Evolutionary conservation across 1,139 yeast genomes (phyloP), one percentile per base, ranked within the genome.

Genomic region (Diutina ranongensis): DNA sequence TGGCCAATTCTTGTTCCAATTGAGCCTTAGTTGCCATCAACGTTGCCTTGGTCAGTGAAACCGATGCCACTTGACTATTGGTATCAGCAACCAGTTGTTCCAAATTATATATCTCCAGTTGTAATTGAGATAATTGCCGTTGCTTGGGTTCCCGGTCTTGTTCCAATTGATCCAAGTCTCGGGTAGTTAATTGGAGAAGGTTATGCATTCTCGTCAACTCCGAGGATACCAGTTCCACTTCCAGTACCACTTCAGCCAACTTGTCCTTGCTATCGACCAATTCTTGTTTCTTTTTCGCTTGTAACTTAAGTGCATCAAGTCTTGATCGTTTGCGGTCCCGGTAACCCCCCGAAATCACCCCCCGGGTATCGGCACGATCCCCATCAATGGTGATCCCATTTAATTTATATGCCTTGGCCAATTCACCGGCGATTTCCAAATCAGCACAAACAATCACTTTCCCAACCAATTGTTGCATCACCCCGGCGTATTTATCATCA

Each of bases 381-480:
- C 98, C 98, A 61, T 86, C 94, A 32, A 92, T 66, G 0, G 98
- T 92, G 28, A 92, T 83, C 1, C 95, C 87, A 53, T 76, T 81
- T 34, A 89, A 64, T 38, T 77, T 76, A 56, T 70, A 77, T 7
- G 67, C 63, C 47, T 76, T 76, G 0, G 95, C 81, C 31, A 85
- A 65, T 52, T 80, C 83, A 2, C 81, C 69, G 1, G 95, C 96
- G 35, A 72, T 68, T 46, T 74, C 80, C 46, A 89, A 64, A 49
- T 82, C 80, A 50, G 77, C 74, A 46, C 92, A 83, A 1, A 92
- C 92, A 45, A 89, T 75, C 1, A 94, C 79, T 53, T 72, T 79
- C 10, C 94, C 94, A 65, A 88, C 89, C 1, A 88, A 78, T 52
- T 86, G 95, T 50, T 68, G 71, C 12, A 89, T 76, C 1, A 94